These are phyloP conservation scores for Trichophyton equinum DNA, from an alignment of 2,329 filamentous ascomycete species.

Conservation along the genomic window DNA sequence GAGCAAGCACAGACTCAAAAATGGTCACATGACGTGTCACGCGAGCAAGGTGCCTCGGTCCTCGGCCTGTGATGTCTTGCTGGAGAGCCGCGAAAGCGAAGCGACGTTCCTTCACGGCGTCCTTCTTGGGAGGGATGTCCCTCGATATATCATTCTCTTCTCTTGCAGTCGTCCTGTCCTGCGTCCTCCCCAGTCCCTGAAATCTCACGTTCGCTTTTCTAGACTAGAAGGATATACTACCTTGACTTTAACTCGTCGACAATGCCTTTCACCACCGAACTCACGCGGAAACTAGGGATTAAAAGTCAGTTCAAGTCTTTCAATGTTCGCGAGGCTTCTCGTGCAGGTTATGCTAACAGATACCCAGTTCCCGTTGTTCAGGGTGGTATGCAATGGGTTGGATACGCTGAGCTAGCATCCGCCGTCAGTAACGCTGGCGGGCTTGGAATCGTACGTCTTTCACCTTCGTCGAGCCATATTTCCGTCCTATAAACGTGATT, in stretches of 20 bases:
- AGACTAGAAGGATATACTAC: background rate
- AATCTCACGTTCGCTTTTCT: background rate
- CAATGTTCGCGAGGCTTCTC: too few relatives aligned
- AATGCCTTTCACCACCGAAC: conserved; percentile 54
- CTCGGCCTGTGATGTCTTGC: conserved; percentile 4
- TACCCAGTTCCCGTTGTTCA: conserved; percentile 36
- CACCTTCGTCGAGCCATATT: too few relatives aligned
- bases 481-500: background rate
- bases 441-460: conserved; percentile 36
- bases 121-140: background rate
- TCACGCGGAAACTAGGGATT: conserved; percentile 49
- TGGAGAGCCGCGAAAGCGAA: background rate
- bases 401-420: conserved; percentile 40
- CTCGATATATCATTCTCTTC: background rate
- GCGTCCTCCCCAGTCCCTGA: background rate
- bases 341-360: background rate
- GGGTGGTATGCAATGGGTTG: conserved; percentile 46
- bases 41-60: conserved; percentile 6
- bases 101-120: background rate
- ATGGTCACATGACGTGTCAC: conserved; percentile 2
- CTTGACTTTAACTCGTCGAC: conserved; percentile 8
- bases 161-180: background rate
- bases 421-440: conserved; percentile 44
- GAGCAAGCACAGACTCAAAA: too few relatives aligned
- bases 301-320: conserved; percentile 21